Percentiles rank a stretch among this genome's conserved stretches.
phyloP scores from a whole-genome alignment of 768 basidiomycete genomes.

The Coprinopsis marcescibilis region DNA sequence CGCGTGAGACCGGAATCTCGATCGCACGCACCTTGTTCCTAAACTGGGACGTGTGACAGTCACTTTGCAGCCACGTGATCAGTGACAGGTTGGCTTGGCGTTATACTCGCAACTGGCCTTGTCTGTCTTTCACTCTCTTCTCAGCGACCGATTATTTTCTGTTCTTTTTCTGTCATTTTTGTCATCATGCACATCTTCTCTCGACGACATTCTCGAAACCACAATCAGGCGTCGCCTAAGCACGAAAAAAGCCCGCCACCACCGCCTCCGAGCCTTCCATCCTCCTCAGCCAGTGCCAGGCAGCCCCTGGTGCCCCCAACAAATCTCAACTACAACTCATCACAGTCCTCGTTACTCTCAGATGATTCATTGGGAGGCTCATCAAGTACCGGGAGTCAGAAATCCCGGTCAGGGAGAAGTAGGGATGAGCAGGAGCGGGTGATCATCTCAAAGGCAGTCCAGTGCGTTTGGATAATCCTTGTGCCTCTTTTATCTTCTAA shows the following conservation, averaged over 20 bases:
- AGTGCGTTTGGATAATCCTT: background rate
- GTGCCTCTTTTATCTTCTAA: background rate
- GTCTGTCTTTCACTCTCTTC: background rate
- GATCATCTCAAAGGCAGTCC: conserved; percentile 5
- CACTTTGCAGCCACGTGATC: background rate
- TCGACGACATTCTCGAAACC: conserved; percentile 11
- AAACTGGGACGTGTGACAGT: too few species aligned
- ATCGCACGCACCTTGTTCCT: conserved; percentile 23
- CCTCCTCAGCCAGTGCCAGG: conserved; percentile 13
- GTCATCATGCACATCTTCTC: conserved; percentile 19
- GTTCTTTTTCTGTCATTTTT: conserved; percentile 8
- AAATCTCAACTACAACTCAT: conserved; percentile 9
- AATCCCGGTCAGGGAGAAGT: background rate
- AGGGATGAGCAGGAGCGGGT: background rate
- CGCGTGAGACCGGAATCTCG: conserved; percentile 24
- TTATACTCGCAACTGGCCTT: too few species aligned
- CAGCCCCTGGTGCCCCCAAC: conserved; percentile 14
- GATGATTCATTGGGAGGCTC: background rate
- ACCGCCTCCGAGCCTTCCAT: conserved; percentile 11
- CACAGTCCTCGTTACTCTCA: conserved; percentile 4
- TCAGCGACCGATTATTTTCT: conserved; percentile 8
- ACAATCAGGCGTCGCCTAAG: conserved; percentile 16
- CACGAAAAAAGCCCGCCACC: conserved; percentile 9
- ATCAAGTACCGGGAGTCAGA: background rate
- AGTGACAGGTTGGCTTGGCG: too few species aligned